These are phyloP conservation scores for Ophiostoma angusticollis DNA, from an alignment of 2,329 filamentous ascomycete species.

Conservation along the genomic window DNA sequence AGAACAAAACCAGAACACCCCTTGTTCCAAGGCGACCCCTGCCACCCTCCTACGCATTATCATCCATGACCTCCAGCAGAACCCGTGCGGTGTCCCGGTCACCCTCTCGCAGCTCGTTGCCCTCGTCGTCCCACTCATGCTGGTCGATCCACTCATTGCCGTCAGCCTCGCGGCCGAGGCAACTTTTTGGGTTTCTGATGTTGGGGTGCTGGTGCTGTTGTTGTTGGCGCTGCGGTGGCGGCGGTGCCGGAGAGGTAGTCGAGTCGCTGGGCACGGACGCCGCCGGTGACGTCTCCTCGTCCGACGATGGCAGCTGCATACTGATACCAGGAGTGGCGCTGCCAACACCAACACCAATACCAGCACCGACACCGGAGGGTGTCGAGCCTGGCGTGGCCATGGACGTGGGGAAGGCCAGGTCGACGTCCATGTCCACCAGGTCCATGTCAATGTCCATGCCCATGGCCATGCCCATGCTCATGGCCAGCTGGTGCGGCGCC, in stretches of 20 bases:
- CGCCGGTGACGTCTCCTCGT: slow-evolving; percentile 13
- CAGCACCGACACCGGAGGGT: no score
- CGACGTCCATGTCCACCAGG: slow-evolving; percentile 9
- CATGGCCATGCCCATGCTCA: slow-evolving; percentile 31
- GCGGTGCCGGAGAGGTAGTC: background rate
- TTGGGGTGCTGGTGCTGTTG: slow-evolving; percentile 2
- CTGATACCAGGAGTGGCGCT: background rate
- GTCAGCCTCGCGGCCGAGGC: slow-evolving; percentile 11
- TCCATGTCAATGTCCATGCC: slow-evolving; percentile 17
- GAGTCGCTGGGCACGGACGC: slow-evolving; percentile 5
- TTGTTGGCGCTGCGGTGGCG: background rate
- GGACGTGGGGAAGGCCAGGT: slow-evolving; percentile 4
- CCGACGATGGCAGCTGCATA: slow-evolving; percentile 13
- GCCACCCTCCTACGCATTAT: slow-evolving; percentile 10
- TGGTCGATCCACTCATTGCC: slow-evolving; percentile 27
- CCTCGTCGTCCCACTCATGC: slow-evolving; percentile 21
- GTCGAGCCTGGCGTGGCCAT: no score
- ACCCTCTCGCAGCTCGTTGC: slow-evolving; percentile 11
- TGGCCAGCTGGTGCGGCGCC: slow-evolving; percentile 20
- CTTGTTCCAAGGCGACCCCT: no score
- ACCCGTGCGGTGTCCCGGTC: slow-evolving; percentile 27
- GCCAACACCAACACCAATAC: no score
- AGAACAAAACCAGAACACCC: no score
- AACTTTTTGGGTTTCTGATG: slow-evolving; percentile 5
- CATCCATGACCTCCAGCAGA: slow-evolving; percentile 26